A percentile compares a stretch with the other conserved stretches of the same genome.
Conservation (phyloP, 495 filamentous ascomycete species). For the Aspergillus wentii region DNA sequence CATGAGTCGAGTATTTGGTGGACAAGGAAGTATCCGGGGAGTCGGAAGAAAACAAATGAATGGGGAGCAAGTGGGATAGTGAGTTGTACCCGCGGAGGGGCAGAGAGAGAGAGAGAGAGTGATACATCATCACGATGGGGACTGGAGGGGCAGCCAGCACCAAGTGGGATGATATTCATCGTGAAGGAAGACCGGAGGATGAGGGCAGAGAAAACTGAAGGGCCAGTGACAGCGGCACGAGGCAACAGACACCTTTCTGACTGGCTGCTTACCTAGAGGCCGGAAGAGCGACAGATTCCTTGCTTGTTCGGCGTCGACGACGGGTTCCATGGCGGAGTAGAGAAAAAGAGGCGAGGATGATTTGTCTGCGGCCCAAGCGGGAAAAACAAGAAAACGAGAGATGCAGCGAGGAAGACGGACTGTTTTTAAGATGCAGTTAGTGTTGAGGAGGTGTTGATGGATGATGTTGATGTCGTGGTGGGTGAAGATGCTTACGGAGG, state of each 20-base stretch:
- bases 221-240: slow-evolving; percentile 40
- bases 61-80: slow-evolving; percentile 13
- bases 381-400: slow-evolving; percentile 1
- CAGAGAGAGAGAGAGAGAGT: slow-evolving; percentile 5
- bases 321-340: slow-evolving; percentile 23
- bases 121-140: too few relatives aligned
- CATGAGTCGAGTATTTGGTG: too few relatives aligned
- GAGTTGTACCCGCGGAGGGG: slow-evolving; percentile 4
- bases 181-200: slow-evolving; percentile 7
- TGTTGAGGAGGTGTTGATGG: too few relatives aligned
- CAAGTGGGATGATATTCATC: too few relatives aligned
- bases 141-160: too few relatives aligned
- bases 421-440: too few relatives aligned
- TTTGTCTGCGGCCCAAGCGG: slow-evolving; percentile 12
- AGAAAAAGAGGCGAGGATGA: too few relatives aligned
- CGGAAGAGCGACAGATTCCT: slow-evolving; percentile 44
- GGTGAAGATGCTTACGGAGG: too few relatives aligned
- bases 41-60: too few relatives aligned
- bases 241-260: slow-evolving; percentile 26
- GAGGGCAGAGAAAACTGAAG: slow-evolving; percentile 7
- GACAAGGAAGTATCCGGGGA: too few relatives aligned
- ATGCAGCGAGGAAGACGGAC: too few relatives aligned
- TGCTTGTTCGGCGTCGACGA: slow-evolving; percentile 42
- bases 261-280: slow-evolving; percentile 44
- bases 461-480: too few relatives aligned